These are phyloP conservation scores for Cytospora schulzeri DNA, from an alignment of 2,329 filamentous ascomycete genomes.

Conservation along the genomic window DNA sequence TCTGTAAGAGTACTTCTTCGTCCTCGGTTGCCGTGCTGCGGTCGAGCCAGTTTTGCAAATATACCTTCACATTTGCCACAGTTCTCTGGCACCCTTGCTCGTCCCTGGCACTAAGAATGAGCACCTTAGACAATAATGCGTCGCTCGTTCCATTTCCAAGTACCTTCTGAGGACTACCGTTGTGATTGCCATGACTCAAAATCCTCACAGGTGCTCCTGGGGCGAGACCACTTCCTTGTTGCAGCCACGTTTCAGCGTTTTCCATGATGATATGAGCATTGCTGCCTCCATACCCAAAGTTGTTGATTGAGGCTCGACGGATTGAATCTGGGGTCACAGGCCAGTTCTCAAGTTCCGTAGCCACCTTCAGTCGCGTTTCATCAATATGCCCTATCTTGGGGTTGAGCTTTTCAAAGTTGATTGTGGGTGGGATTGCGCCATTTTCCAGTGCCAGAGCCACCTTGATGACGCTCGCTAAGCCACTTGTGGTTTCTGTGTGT, in stretches of 20 bases:
- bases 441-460: slow-evolving; percentile 2
- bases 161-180: too few relatives aligned
- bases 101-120: slow-evolving; percentile 2
- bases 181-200: not conserved
- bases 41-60: not conserved
- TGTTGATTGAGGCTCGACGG: slow-evolving; percentile 38
- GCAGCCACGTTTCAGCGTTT: slow-evolving; percentile 6
- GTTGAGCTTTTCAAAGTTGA: slow-evolving; percentile 27
- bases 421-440: slow-evolving; percentile 32
- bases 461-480: slow-evolving; percentile 9
- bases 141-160: not conserved
- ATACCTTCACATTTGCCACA: not conserved
- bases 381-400: slow-evolving; percentile 19
- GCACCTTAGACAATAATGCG: not conserved
- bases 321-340: not conserved
- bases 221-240: not conserved
- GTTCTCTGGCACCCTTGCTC: slow-evolving; percentile 4
- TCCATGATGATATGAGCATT: slow-evolving; percentile 47
- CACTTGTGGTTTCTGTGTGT: slow-evolving; percentile 4
- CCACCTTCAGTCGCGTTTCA: slow-evolving; percentile 13
- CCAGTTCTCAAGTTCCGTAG: slow-evolving; percentile 27
- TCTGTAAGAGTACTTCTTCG: not conserved
- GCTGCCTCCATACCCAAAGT: slow-evolving; percentile 49
- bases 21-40: not conserved
- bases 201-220: not conserved